phyloP scores from a whole-genome alignment of 106 monocot species.

The Dactylorhiza incarnata region DNA sequence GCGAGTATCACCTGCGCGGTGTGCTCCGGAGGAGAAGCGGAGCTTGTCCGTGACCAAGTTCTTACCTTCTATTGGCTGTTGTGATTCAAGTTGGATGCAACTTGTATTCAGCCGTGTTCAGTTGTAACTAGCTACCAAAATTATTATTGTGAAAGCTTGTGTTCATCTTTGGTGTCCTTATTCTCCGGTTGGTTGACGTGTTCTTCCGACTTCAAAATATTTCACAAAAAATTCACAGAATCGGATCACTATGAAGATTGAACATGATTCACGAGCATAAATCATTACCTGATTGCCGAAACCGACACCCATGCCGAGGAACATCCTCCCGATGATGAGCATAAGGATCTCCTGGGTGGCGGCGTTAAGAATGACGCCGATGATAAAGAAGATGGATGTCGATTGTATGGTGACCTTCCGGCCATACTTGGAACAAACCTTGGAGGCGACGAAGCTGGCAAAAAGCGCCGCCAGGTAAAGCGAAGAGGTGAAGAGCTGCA shows the following conservation, averaged over 20 bases:
- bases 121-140: too few relatives aligned
- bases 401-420: constrained; percentile 17
- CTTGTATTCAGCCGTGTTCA: too few relatives aligned
- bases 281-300: constrained; percentile 21
- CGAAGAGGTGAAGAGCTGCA: constrained; percentile 63
- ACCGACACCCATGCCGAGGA: constrained; percentile 36
- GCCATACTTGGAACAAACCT: constrained; percentile 13
- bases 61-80: too few relatives aligned
- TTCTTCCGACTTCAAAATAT: too few relatives aligned
- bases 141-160: too few relatives aligned
- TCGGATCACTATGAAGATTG: background rate
- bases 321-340: constrained; percentile 34
- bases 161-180: too few relatives aligned
- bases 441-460: constrained; percentile 38
- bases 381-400: constrained; percentile 22
- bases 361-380: constrained; percentile 14
- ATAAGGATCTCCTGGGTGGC: constrained; percentile 19
- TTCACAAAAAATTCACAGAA: background rate
- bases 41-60: too few relatives aligned
- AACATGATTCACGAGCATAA: background rate
- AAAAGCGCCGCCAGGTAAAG: constrained; percentile 51
- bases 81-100: too few relatives aligned
- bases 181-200: too few relatives aligned
- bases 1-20: too few relatives aligned
- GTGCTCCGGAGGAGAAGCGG: too few relatives aligned